phyloP scores from a whole-genome alignment of 441 rosid species.

The Adansonia gregorii region DNA sequence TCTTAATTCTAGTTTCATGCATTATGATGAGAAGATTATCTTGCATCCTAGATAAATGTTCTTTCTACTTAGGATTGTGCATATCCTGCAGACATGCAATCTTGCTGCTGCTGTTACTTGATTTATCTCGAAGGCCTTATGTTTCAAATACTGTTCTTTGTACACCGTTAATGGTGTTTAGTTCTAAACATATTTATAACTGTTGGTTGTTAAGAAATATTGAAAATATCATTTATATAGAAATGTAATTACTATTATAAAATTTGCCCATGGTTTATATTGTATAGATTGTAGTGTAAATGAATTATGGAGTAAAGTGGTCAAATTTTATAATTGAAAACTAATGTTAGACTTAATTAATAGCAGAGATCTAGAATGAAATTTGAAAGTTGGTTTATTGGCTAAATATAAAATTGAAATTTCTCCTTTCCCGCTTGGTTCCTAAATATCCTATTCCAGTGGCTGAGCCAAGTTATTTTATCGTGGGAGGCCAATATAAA shows the following conservation, averaged over 20 bases:
- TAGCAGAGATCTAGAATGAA: slow-evolving; percentile 2
- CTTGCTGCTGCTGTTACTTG: neutral
- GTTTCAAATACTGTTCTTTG: neutral
- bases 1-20: slow-evolving; percentile 16
- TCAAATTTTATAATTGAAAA: slow-evolving; percentile 9
- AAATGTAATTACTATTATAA: neutral
- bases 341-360: neutral
- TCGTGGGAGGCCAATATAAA: neutral
- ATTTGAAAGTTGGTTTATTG: neutral
- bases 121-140: slow-evolving; percentile 1
- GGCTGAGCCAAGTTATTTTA: neutral
- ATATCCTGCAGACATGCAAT: slow-evolving; percentile 14
- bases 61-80: neutral
- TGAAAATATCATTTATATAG: neutral
- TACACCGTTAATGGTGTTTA: neutral
- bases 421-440: neutral
- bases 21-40: slow-evolving; percentile 29
- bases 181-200: neutral
- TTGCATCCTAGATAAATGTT: slow-evolving; percentile 11
- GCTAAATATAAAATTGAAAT: neutral
- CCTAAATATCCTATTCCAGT: neutral
- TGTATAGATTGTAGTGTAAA: neutral
- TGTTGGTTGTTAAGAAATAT: slow-evolving; percentile 4
- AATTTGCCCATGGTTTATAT: neutral
- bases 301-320: neutral